phyloP scores from a whole-genome alignment of 306 rosid genomes.

The Rosa rugosa region DNA sequence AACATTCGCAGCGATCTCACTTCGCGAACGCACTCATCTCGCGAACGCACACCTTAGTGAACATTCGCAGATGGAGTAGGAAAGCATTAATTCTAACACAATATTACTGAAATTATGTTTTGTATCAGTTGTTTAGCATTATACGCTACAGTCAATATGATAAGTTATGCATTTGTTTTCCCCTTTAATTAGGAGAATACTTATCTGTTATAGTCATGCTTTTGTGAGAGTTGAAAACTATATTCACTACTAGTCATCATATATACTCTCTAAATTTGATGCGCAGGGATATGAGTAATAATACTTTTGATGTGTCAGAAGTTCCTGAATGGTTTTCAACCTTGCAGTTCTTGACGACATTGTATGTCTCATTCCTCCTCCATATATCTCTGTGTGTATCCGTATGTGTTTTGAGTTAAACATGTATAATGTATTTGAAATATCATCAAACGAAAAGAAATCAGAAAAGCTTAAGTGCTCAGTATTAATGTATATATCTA shows the following conservation, averaged over 20 bases:
- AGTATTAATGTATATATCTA: constrained; percentile 1
- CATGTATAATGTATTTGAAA: background rate
- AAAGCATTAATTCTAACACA: background rate
- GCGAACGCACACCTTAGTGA: no score
- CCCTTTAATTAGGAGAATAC: background rate
- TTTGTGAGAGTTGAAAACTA: background rate
- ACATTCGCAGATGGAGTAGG: no score
- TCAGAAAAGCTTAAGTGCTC: no score
- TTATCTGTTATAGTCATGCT: background rate
- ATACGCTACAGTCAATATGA: background rate
- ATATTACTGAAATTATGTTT: background rate
- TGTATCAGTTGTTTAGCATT: background rate
- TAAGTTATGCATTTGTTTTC: background rate
- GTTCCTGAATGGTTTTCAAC: constrained; percentile 48
- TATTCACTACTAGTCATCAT: no score
- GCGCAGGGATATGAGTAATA: constrained; percentile 64
- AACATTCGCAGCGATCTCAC: no score
- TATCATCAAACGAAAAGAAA: no score
- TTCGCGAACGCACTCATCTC: no score
- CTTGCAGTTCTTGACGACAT: constrained; percentile 44
- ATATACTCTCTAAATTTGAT: constrained; percentile 1
- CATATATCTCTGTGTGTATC: background rate
- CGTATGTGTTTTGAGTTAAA: background rate
- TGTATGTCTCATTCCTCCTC: constrained; percentile 42
- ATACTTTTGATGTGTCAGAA: constrained; percentile 41